Conservation (phyloP, 2,329 filamentous ascomycete genomes). For the Calycina herbarum region DNA sequence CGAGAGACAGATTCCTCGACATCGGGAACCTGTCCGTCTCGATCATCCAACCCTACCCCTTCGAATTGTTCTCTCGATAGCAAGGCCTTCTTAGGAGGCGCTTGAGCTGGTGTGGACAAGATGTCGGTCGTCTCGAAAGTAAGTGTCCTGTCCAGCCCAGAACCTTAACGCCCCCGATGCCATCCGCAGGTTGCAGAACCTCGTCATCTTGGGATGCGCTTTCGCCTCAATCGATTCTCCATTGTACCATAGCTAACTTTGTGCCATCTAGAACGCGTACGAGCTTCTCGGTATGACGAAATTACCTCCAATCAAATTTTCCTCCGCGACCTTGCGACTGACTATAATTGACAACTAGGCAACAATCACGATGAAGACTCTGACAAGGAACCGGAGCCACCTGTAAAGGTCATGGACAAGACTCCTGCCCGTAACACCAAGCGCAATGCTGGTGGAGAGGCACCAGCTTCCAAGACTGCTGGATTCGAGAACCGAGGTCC, state of each 20-base stretch:
- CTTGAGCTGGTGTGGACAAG: conserved; percentile 38
- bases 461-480: conserved; percentile 48
- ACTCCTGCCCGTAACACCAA: conserved; percentile 70
- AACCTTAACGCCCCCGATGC: neutral
- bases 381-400: conserved; percentile 74
- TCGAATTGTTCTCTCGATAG: conserved; percentile 41
- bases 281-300: conserved; percentile 86
- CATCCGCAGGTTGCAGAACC: neutral
- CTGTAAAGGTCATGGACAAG: conserved; percentile 89
- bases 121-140: conserved; percentile 43
- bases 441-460: conserved; percentile 80
- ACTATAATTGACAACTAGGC: conserved; percentile 39
- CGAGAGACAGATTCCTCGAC: conserved; percentile 42
- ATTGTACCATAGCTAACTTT: conserved; percentile 40
- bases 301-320: conserved; percentile 18
- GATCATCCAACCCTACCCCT: conserved; percentile 26
- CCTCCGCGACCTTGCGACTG: conserved; percentile 29
- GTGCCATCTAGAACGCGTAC: conserved; percentile 77
- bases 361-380: conserved; percentile 64
- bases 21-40: conserved; percentile 40
- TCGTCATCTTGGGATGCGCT: neutral
- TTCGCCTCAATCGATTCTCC: neutral
- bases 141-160: conserved; percentile 17
- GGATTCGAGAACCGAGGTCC: conserved; percentile 27
- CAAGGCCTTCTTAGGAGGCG: conserved; percentile 42